A percentile compares a stretch with the other conserved stretches of the same genome.
Conservation (phyloP, 2,329 filamentous ascomycete species). For the Scedosporium boydii region DNA sequence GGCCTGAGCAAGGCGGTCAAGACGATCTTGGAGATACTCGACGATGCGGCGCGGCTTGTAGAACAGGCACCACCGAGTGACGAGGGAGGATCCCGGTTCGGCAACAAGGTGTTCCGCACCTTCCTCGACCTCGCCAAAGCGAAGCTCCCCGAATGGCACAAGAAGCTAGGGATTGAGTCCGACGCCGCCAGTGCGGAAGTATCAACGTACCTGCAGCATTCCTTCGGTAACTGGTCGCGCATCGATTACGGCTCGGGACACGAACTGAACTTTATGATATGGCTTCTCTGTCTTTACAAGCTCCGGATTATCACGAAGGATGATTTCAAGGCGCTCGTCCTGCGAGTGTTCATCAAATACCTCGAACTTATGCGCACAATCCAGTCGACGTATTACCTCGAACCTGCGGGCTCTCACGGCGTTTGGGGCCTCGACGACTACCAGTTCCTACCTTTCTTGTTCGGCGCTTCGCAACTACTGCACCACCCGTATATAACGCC, state of each 20-base stretch:
- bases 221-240: slow-evolving; percentile 75
- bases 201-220: slow-evolving; percentile 69
- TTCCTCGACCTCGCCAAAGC: slow-evolving; percentile 64
- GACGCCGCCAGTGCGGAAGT: slow-evolving; percentile 56
- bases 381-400: slow-evolving; percentile 90
- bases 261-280: slow-evolving; percentile 94
- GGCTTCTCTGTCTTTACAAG: slow-evolving; percentile 89
- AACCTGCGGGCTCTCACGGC: slow-evolving; percentile 91
- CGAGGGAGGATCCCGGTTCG: slow-evolving; percentile 81
- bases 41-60: slow-evolving; percentile 58
- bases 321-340: slow-evolving; percentile 66
- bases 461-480: slow-evolving; percentile 82
- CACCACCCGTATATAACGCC: slow-evolving; percentile 75
- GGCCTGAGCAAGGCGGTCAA: slow-evolving; percentile 51
- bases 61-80: slow-evolving; percentile 69
- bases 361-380: slow-evolving; percentile 77
- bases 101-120: slow-evolving; percentile 81
- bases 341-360: slow-evolving; percentile 75
- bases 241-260: slow-evolving; percentile 98
- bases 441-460: slow-evolving; percentile 91
- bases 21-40: slow-evolving; percentile 60
- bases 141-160: slow-evolving; percentile 53
- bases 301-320: slow-evolving; percentile 51
- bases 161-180: slow-evolving; percentile 42
- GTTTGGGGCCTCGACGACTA: slow-evolving; percentile 98